phyloP scores from a whole-genome alignment of 1,139 yeast genomes.

The Pneumocystis oryctolagi region DNA sequence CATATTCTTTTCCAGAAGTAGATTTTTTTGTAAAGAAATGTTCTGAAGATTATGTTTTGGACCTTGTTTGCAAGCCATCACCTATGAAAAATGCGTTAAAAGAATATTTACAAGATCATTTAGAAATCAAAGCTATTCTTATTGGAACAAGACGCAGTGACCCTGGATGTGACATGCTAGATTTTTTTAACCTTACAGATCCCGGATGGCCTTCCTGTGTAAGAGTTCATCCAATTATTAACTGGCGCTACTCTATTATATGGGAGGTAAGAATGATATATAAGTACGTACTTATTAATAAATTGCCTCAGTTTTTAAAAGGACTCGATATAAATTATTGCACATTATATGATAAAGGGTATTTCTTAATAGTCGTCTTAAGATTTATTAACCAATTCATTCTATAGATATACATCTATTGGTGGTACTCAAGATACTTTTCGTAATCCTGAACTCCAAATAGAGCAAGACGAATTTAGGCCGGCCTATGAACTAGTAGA shows the following conservation, averaged over 20 bases:
- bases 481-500: conserved; percentile 10
- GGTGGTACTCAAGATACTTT: conserved; percentile 60
- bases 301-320: conserved; percentile 29
- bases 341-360: conserved; percentile 51
- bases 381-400: neutral
- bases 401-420: conserved; percentile 44
- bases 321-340: conserved; percentile 46
- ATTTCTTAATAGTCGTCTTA: neutral
- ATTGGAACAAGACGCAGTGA: conserved; percentile 75
- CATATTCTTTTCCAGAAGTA: conserved; percentile 49
- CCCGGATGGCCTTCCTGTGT: conserved; percentile 77
- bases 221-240: conserved; percentile 66
- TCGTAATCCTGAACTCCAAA: conserved; percentile 45
- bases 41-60: conserved; percentile 22
- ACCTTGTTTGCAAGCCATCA: conserved; percentile 23
- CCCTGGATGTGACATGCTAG: conserved; percentile 49
- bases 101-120: conserved; percentile 35
- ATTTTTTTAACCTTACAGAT: conserved; percentile 53
- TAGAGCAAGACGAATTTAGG: conserved; percentile 14
- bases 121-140: conserved; percentile 44
- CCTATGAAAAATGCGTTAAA: conserved; percentile 53
- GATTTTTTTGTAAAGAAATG: conserved; percentile 30
- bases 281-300: conserved; percentile 14
- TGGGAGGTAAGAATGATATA: conserved; percentile 37
- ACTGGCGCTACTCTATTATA: conserved; percentile 64